phyloP scores from a whole-genome alignment of 345 rosid species.

The Pelargonium nanum region DNA sequence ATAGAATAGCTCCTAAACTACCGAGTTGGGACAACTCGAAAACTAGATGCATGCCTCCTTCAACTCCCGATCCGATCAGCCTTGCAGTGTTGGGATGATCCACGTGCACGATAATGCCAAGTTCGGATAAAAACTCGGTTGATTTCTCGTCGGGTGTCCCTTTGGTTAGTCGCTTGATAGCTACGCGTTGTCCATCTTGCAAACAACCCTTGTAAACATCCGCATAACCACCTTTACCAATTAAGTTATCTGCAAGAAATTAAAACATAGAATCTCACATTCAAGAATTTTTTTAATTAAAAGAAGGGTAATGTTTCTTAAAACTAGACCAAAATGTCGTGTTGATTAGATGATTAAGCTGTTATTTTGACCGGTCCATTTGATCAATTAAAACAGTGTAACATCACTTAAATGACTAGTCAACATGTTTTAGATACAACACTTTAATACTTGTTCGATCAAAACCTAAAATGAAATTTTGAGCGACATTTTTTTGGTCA shows the following conservation, averaged over 20 bases:
- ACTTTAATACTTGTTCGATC: not conserved
- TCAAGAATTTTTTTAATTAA: too few species aligned
- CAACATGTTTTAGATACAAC: not conserved
- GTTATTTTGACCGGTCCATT: too few species aligned
- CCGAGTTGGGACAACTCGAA: conserved; percentile 82
- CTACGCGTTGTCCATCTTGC: conserved; percentile 50
- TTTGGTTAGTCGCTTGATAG: conserved; percentile 61
- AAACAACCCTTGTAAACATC: conserved; percentile 74
- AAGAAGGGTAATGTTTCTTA: too few species aligned
- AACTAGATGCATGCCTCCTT: conserved; percentile 93
- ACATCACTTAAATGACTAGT: not conserved
- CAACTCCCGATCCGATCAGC: conserved; percentile 77
- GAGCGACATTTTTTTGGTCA: too few species aligned
- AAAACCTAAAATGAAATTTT: too few species aligned
- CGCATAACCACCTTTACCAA: conserved; percentile 89
- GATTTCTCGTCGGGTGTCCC: conserved; percentile 85
- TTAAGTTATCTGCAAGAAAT: conserved; percentile 49
- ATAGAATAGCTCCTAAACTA: conserved; percentile 69
- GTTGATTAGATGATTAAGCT: too few species aligned
- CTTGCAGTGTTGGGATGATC: conserved; percentile 92
- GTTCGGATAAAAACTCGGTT: conserved; percentile 69
- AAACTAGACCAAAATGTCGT: too few species aligned
- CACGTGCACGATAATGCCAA: conserved; percentile 84
- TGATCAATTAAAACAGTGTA: not conserved
- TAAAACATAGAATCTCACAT: not conserved